Conservation (phyloP, 495 filamentous ascomycete genomes). For the Podospora anserina region DNA sequence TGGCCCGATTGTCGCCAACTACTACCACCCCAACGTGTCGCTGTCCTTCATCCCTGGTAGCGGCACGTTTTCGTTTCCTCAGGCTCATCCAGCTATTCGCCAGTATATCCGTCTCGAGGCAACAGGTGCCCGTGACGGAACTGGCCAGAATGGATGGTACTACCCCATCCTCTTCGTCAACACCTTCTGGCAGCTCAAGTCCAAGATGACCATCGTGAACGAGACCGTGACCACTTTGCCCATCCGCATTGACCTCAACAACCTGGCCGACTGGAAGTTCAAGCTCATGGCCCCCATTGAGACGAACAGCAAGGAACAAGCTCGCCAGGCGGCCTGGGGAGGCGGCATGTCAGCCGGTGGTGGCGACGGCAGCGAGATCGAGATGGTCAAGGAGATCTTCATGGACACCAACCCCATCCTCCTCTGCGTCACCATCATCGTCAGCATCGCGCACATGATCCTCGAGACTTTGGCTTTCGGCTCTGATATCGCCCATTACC, state of each 20-base stretch:
- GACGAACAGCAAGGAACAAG: constrained; percentile 76
- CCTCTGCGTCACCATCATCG: constrained; percentile 75
- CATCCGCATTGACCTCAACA: constrained; percentile 78
- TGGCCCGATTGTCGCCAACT: constrained; percentile 70
- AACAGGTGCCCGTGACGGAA: constrained; percentile 68
- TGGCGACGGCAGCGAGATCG: constrained; percentile 67
- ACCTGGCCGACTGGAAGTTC: constrained; percentile 89
- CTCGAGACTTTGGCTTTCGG: constrained; percentile 97
- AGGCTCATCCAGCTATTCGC: constrained; percentile 68
- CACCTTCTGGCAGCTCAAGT: constrained; percentile 92
- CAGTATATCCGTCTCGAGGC: constrained; percentile 75
- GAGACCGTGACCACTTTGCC: constrained; percentile 82
- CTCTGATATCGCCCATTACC: constrained; percentile 94
- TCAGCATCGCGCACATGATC: constrained; percentile 86
- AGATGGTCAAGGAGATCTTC: constrained; percentile 91
- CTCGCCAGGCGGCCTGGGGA: constrained; percentile 64
- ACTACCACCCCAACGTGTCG: constrained; percentile 95
- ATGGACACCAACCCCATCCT: constrained; percentile 93
- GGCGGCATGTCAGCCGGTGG: constrained; percentile 57
- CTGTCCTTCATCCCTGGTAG: constrained; percentile 81
- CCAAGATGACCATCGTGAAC: constrained; percentile 89
- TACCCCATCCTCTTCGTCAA: constrained; percentile 88
- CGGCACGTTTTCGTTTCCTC: constrained; percentile 61
- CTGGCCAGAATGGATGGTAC: constrained; percentile 92
- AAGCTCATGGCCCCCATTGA: constrained; percentile 78